Base-by-base conservation (phyloP, 495 filamentous ascomycete species). In the Neurospora tetrasperma region DNA sequence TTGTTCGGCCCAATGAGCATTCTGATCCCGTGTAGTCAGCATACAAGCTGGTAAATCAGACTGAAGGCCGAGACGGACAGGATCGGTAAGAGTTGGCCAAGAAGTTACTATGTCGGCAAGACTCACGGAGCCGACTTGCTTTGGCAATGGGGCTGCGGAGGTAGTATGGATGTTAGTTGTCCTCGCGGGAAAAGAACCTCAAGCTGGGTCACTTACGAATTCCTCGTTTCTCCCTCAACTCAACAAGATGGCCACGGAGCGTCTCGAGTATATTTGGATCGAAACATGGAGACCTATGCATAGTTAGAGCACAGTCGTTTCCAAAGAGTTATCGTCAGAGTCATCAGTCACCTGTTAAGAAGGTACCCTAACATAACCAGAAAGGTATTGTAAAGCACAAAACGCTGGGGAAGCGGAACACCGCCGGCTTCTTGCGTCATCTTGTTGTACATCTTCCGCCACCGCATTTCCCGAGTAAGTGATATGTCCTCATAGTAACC, bases 361-460 rank as follows among this genome's bases (percentile, higher is more conserved):
- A 89, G 77, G 71, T 83, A 81, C 74, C 83, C 79, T 38, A 87
- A 76, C 71, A 86, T 77, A 16, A 80, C 78, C 35, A 89, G 80
- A 71, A 86, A 85, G 70, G 86, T 82, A 69, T 86, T 85, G 76
- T 86, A 88, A 71, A 88, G 82, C 35, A 84, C 80, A 70, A 88
- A 88, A 48, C 86, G 82, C 35, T 85, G 82, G 14, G 82, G 85
- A 11, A 88, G 78, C 14, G 82, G 81, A 42, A 87, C 79, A 5
- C 84, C 84, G 3, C 78, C 82, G 46, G 82, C 83, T 75, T 85
- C 85, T 41, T 84, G 82, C 1, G 82, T 83, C 82, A 86, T 83
- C 69, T 82, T 83, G 80, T 87, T 81, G 72, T 85, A 84, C 85
- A 88, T 87, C 43, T 83, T 82, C 40, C 82, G 82, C 86, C 86